A percentile compares a stretch with the other conserved stretches of the same genome.
phyloP scores from a whole-genome alignment of 2,329 filamentous ascomycete species.

The Penicillium sclerotiorum region DNA sequence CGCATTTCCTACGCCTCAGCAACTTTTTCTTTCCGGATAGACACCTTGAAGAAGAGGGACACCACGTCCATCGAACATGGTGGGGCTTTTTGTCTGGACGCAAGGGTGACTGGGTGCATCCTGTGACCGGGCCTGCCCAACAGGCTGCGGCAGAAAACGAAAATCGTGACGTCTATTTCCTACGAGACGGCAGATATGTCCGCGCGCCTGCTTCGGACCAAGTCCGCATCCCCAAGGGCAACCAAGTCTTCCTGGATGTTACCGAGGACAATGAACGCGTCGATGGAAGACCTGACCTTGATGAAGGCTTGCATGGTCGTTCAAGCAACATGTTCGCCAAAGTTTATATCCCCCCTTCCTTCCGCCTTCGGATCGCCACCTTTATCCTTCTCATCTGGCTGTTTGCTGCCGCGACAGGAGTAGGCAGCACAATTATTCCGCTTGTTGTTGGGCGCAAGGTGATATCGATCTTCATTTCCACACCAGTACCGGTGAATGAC shows the following conservation, averaged over 20 bases:
- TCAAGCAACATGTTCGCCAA: constrained; percentile 65
- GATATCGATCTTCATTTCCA: constrained; percentile 72
- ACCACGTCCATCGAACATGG: constrained; percentile 64
- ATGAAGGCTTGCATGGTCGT: constrained; percentile 63
- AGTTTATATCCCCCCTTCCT: constrained; percentile 83
- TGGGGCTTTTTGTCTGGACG: constrained; percentile 36
- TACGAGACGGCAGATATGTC: constrained; percentile 78
- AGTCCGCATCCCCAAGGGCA: constrained; percentile 86
- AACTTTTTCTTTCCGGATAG: constrained; percentile 92
- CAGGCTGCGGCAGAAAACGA: constrained; percentile 44
- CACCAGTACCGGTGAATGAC: constrained; percentile 79
- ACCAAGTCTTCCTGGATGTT: constrained; percentile 77
- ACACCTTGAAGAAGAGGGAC: constrained; percentile 77
- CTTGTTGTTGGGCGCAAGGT: constrained; percentile 81
- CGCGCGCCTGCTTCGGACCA: constrained; percentile 93
- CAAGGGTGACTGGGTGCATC: constrained; percentile 41
- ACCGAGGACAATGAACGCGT: constrained; percentile 66
- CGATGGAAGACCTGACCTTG: constrained; percentile 60
- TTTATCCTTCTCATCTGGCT: constrained; percentile 92
- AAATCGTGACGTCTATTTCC: constrained; percentile 52
- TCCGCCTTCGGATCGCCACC: constrained; percentile 74
- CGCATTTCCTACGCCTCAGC: constrained; percentile 75
- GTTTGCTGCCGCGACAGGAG: constrained; percentile 85
- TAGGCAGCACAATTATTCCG: constrained; percentile 82
- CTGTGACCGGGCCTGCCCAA: constrained; percentile 38